Evolutionary conservation across 495 filamentous ascomycete species (phyloP).

Genomic region (Platismatia glauca): DNA sequence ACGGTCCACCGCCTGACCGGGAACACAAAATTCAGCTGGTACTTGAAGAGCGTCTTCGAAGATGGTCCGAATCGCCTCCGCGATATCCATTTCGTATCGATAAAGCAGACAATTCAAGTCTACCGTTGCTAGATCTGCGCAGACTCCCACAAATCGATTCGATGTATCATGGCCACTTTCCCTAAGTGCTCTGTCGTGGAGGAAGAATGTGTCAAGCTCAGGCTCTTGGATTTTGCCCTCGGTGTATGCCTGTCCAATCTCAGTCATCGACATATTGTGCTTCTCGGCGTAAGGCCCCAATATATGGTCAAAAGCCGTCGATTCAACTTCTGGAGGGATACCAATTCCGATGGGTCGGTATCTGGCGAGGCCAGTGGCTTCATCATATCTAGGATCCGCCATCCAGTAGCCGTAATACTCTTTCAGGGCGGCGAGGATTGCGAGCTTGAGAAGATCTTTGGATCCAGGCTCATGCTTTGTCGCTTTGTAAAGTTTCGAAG

Average conservation of each 20-base stretch:
- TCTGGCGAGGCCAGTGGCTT: conserved; percentile 70
- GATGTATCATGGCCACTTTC: conserved; percentile 97
- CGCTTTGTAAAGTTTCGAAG: conserved; percentile 75
- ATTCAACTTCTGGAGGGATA: conserved; percentile 89
- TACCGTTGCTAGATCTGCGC: conserved; percentile 82
- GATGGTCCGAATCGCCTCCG: conserved; percentile 65
- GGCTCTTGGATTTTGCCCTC: conserved; percentile 66
- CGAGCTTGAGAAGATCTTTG: conserved; percentile 63
- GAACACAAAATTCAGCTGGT: conserved; percentile 65
- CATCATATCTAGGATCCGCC: conserved; percentile 68
- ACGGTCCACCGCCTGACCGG: conserved; percentile 46
- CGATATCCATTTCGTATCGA: conserved; percentile 93
- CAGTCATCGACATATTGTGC: conserved; percentile 65
- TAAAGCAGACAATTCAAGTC: conserved; percentile 90
- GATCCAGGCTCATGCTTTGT: conserved; percentile 74
- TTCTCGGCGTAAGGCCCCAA: conserved; percentile 80
- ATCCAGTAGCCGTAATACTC: conserved; percentile 94
- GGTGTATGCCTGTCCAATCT: conserved; percentile 86
- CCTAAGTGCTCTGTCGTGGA: conserved; percentile 88
- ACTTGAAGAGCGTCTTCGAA: conserved; percentile 74
- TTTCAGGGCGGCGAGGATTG: conserved; percentile 87
- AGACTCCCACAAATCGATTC: conserved; percentile 81
- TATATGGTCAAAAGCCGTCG: conserved; percentile 78
- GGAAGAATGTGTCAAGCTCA: conserved; percentile 85
- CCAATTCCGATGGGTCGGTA: conserved; percentile 77